Conservation (phyloP, 306 rosid species). For the Begonia fuchsioides region DNA sequence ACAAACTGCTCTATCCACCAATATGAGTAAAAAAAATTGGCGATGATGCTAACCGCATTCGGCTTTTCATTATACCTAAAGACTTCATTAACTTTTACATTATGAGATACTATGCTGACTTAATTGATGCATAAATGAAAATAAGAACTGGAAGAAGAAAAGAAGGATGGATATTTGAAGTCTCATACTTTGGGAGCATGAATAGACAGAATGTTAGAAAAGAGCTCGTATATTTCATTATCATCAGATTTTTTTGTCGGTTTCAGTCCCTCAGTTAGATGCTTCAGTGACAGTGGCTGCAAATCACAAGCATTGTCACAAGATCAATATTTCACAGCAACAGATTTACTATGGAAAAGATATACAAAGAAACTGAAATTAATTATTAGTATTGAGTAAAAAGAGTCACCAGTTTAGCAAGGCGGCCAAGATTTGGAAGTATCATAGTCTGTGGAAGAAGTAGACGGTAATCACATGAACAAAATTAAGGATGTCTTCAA, state of each 20-base stretch:
- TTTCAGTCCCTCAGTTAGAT: slow-evolving; percentile 65
- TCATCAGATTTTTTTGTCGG: slow-evolving; percentile 58
- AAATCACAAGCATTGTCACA: slow-evolving; percentile 5
- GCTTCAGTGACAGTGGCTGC: slow-evolving; percentile 82
- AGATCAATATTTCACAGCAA: slow-evolving; percentile 1
- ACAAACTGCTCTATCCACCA: too few species aligned
- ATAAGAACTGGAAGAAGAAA: too few species aligned
- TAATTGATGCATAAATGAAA: too few species aligned
- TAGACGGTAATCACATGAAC: not conserved
- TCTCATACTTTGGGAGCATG: slow-evolving; percentile 84
- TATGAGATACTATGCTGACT: too few species aligned
- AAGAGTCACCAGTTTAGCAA: slow-evolving; percentile 74
- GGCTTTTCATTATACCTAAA: too few species aligned
- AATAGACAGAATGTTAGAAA: slow-evolving; percentile 55
- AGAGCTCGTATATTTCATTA: slow-evolving; percentile 59
- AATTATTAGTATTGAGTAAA: not conserved
- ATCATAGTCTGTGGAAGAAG: slow-evolving; percentile 61
- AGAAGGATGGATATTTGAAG: too few species aligned
- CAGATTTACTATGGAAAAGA: not conserved
- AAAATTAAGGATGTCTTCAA: too few species aligned
- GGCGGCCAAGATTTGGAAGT: slow-evolving; percentile 74
- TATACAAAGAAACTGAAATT: too few species aligned
- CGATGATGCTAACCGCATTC: too few species aligned
- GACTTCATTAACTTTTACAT: too few species aligned
- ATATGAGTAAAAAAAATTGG: too few species aligned